A percentile compares a stretch with the other conserved stretches of the same genome.
These are phyloP conservation scores for Epichloe amarillans DNA, from an alignment of 2,329 filamentous ascomycete genomes.

Conservation along the genomic window DNA sequence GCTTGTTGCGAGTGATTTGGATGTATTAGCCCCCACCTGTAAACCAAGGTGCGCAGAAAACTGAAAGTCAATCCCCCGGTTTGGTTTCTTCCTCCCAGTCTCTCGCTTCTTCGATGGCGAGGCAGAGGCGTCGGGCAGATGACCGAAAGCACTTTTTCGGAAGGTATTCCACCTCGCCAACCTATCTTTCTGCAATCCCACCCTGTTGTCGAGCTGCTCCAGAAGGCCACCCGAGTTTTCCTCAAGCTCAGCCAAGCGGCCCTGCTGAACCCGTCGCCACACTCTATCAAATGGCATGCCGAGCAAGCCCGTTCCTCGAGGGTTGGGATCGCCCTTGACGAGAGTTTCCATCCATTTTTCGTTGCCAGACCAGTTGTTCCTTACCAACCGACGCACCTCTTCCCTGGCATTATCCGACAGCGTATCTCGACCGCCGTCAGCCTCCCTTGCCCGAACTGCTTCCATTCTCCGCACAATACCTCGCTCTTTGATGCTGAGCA, in stretches of 20 bases:
- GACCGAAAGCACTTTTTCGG: constrained; percentile 32
- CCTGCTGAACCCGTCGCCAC: constrained; percentile 53
- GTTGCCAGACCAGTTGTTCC: constrained; percentile 68
- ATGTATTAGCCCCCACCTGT: constrained; percentile 23
- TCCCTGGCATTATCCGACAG: constrained; percentile 28
- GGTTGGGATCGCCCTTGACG: constrained; percentile 48
- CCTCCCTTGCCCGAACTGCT: constrained; percentile 22
- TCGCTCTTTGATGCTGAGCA: constrained; percentile 50
- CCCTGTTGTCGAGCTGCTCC: constrained; percentile 56
- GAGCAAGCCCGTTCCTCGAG: constrained; percentile 49
- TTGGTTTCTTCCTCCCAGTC: constrained; percentile 9
- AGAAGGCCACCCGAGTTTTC: constrained; percentile 41
- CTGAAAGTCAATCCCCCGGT: constrained; percentile 35
- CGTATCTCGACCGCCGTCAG: constrained; percentile 14
- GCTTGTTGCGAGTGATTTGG: constrained; percentile 13
- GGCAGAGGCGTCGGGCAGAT: constrained; percentile 10
- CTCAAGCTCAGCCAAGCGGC: constrained; percentile 43
- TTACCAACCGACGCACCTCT: constrained; percentile 46
- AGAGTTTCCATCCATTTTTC: constrained; percentile 61
- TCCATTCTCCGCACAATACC: constrained; percentile 42
- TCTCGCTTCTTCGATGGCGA: constrained; percentile 13
- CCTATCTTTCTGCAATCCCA: constrained; percentile 52
- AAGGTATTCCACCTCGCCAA: constrained; percentile 65
- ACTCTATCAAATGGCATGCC: constrained; percentile 54
- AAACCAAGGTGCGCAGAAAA: constrained; percentile 40